phyloP scores from a whole-genome alignment of 1,139 yeast genomes.

The Protomyces lactucae-debilis region DNA sequence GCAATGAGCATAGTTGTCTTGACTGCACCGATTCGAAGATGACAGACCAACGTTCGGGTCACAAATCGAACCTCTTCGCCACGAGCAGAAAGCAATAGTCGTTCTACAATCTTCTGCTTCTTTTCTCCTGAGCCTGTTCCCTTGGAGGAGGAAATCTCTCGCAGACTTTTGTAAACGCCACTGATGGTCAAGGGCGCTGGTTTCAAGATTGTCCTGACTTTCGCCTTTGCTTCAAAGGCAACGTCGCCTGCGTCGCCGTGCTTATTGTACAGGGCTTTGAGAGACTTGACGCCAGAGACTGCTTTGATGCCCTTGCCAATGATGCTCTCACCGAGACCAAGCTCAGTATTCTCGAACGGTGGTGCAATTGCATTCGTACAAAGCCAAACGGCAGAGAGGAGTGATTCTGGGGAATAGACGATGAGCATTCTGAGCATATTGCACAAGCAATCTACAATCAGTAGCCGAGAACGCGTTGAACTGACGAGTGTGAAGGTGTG shows the following conservation, averaged over 20 bases:
- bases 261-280: slow-evolving; percentile 30
- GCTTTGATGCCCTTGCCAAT: slow-evolving; percentile 31
- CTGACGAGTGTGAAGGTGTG: slow-evolving; percentile 30
- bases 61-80: slow-evolving; percentile 86
- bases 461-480: slow-evolving; percentile 33
- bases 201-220: slow-evolving; percentile 32
- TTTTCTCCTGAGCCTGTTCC: slow-evolving; percentile 30
- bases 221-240: slow-evolving; percentile 34
- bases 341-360: slow-evolving; percentile 31
- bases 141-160: slow-evolving; percentile 32
- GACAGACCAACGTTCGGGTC: slow-evolving; percentile 86
- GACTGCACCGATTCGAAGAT: slow-evolving; percentile 86
- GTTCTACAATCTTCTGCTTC: slow-evolving; percentile 70
- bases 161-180: slow-evolving; percentile 32
- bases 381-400: slow-evolving; percentile 34
- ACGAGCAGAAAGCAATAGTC: slow-evolving; percentile 78
- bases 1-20: slow-evolving; percentile 84
- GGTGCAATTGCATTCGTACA: slow-evolving; percentile 34
- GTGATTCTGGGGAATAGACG: slow-evolving; percentile 28
- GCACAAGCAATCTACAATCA: slow-evolving; percentile 31
- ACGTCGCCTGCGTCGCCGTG: slow-evolving; percentile 35
- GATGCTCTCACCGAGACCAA: slow-evolving; percentile 33
- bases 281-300: slow-evolving; percentile 31
- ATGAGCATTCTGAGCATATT: slow-evolving; percentile 32
- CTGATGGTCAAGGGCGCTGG: slow-evolving; percentile 32